Evolutionary conservation across 1,284 basidiomycete species (phyloP).

Genomic region (Anthracocystis setariae): DNA sequence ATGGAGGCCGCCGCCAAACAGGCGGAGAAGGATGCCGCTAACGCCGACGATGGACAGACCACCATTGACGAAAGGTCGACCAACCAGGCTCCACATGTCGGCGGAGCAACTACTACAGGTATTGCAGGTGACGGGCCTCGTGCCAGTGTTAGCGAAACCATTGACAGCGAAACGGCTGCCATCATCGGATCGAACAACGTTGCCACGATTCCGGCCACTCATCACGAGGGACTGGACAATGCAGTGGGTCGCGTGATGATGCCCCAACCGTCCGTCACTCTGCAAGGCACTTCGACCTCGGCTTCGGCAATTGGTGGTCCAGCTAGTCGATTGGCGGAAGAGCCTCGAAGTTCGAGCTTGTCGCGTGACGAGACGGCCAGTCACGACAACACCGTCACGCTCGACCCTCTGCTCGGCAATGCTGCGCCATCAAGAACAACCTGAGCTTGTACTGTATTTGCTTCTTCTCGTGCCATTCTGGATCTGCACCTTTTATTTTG

Average conservation of each 20-base stretch:
- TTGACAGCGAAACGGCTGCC: slow-evolving; percentile 44
- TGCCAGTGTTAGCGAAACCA: slow-evolving; percentile 40
- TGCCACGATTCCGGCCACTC: slow-evolving; percentile 19
- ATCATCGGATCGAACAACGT: slow-evolving; percentile 28
- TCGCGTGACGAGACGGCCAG: slow-evolving; percentile 20
- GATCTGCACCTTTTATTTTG: neutral
- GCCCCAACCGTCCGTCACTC: slow-evolving; percentile 8
- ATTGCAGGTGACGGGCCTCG: slow-evolving; percentile 16
- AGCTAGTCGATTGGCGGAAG: slow-evolving; percentile 11
- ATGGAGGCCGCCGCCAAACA: slow-evolving; percentile 41
- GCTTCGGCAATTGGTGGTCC: slow-evolving; percentile 10
- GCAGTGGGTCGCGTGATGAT: slow-evolving; percentile 46
- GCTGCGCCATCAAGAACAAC: slow-evolving; percentile 9
- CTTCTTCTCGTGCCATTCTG: no score
- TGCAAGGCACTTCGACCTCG: slow-evolving; percentile 10
- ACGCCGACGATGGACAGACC: slow-evolving; percentile 42
- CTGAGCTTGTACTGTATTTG: neutral
- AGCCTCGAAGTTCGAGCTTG: slow-evolving; percentile 13
- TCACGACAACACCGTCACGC: slow-evolving; percentile 20
- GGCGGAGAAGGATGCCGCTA: slow-evolving; percentile 39
- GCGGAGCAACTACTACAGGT: neutral
- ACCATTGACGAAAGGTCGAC: slow-evolving; percentile 43
- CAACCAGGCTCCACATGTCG: slow-evolving; percentile 12
- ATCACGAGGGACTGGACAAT: slow-evolving; percentile 40
- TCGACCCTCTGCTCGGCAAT: slow-evolving; percentile 43